phyloP scores from a whole-genome alignment of 1,284 basidiomycete genomes.

The Austropuccinia psidii region DNA sequence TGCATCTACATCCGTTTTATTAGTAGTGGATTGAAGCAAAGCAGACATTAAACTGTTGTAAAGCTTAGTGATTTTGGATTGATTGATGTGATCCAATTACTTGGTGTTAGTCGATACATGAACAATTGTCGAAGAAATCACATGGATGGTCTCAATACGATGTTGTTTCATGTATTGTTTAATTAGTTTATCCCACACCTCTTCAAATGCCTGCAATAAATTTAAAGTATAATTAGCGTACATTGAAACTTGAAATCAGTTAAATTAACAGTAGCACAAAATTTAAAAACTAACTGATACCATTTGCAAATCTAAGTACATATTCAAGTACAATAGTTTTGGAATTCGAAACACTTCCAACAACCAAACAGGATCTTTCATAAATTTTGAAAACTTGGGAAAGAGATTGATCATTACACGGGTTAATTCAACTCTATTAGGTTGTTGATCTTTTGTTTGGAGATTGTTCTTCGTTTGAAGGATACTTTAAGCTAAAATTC shows the following conservation, averaged over 20 bases:
- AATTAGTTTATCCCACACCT: slow-evolving; percentile 85
- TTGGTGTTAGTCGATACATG: slow-evolving; percentile 59
- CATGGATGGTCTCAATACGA: slow-evolving; percentile 64
- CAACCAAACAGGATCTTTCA: slow-evolving; percentile 75
- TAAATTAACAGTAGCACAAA: background rate
- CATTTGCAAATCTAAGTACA: slow-evolving; percentile 90
- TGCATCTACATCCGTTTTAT: slow-evolving; percentile 41
- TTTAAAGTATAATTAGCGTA: background rate
- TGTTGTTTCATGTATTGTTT: slow-evolving; percentile 87
- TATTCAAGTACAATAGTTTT: slow-evolving; percentile 73
- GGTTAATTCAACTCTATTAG: slow-evolving; percentile 63
- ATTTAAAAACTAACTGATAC: slow-evolving; percentile 50
- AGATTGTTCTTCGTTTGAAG: too few relatives aligned
- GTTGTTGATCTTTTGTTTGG: slow-evolving; percentile 43
- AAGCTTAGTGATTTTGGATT: slow-evolving; percentile 72
- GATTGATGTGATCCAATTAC: slow-evolving; percentile 70
- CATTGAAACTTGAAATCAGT: background rate
- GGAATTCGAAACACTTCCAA: slow-evolving; percentile 72
- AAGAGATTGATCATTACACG: slow-evolving; percentile 77
- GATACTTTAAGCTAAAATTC: too few relatives aligned
- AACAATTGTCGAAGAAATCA: slow-evolving; percentile 67
- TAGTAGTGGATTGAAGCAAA: slow-evolving; percentile 68
- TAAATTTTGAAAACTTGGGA: slow-evolving; percentile 81
- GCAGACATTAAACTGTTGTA: slow-evolving; percentile 73
- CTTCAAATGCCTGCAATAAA: slow-evolving; percentile 63